A percentile compares a stretch with the other conserved stretches of the same genome.
These are phyloP conservation scores for Afroboletus lepidellus DNA, from an alignment of 1,284 basidiomycete species.

Conservation along the genomic window DNA sequence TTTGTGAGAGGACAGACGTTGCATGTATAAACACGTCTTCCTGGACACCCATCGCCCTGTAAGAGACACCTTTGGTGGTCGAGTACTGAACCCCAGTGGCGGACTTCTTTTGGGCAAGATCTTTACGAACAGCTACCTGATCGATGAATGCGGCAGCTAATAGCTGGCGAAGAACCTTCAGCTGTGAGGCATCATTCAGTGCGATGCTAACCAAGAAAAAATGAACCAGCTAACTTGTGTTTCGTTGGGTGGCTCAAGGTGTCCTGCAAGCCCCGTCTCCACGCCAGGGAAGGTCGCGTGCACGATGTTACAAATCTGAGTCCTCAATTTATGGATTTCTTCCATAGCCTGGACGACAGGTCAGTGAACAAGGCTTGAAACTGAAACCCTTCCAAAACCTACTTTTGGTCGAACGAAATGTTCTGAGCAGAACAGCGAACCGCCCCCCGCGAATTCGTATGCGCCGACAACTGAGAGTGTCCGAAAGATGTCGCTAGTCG, in stretches of 20 bases:
- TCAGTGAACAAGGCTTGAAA: constrained; percentile 1
- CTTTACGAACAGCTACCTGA: constrained; percentile 92
- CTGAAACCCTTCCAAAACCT: constrained; percentile 15
- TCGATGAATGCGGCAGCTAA: constrained; percentile 92
- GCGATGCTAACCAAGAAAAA: background rate
- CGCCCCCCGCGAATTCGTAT: constrained; percentile 88
- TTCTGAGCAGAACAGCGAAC: constrained; percentile 77
- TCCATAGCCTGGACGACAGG: constrained; percentile 82
- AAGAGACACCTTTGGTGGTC: constrained; percentile 80
- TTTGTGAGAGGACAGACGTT: constrained; percentile 73
- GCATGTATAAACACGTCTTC: constrained; percentile 96
- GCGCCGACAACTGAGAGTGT: constrained; percentile 92
- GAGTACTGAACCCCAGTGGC: constrained; percentile 68
- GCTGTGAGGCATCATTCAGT: constrained; percentile 41
- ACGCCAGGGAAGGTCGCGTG: constrained; percentile 64
- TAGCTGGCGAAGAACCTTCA: constrained; percentile 90
- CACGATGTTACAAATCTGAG: constrained; percentile 86
- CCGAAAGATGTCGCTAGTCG: constrained; percentile 88
- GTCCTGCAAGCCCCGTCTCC: constrained; percentile 56
- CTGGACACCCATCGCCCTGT: constrained; percentile 77
- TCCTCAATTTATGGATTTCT: constrained; percentile 96
- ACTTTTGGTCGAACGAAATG: constrained; percentile 95
- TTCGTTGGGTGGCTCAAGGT: constrained; percentile 69
- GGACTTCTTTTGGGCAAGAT: constrained; percentile 62
- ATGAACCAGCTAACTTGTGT: constrained; percentile 55